Evolutionary conservation across 495 filamentous ascomycete genomes (phyloP), one percentile per base, ranked within the genome.

Genomic region (Penicillium bovifimosum): DNA sequence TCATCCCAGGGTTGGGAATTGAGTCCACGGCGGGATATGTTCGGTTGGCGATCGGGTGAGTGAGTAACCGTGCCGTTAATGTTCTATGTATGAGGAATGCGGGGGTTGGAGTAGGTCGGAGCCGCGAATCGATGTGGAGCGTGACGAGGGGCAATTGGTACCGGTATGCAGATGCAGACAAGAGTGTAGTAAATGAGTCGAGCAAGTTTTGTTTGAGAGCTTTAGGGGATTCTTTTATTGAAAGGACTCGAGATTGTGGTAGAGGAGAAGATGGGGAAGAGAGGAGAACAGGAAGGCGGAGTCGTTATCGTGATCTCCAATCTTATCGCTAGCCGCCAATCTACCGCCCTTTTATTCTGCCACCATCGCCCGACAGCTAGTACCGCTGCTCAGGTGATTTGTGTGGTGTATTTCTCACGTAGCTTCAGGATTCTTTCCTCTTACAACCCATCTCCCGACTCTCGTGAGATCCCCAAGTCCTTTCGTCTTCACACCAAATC

Each of bases 71-170:
- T 42, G 40, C 26, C 34, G 3, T 14, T 36, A 24, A 24, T 48
- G 34, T 34, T 38, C 33, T 41, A 20, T 17, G 38, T 41, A 20
- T 17, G 38, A 40, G 47, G 35, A 50, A 9, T 50, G 48, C 48
- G 48, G 48, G 48, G 48, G 39, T 50, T 41, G 48, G 48, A 39
- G 46, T 48, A 50, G 48, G 10, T 41, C 17, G 48, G 48, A 50
- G 48, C 48, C 42, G 31, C 13, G 31, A 42, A 20, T 17, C 29
- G n/a, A 41, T 50, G 31, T n/a, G 31, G 34, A 20, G 29, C 29
- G n/a, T 34, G 13, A 29, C 1, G 31, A 42, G 9, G 29, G 13
- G 20, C 29, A 27, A 41, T 16, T 3, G 13, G 27, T 7, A 41
- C 18, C 2, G 13, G 9, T 17, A 7, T 50, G 13, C 27, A 27